Percentiles rank a stretch among this genome's conserved stretches.
Evolutionary conservation across 768 basidiomycete species (phyloP).

Genomic region (Naematelia encephala): DNA sequence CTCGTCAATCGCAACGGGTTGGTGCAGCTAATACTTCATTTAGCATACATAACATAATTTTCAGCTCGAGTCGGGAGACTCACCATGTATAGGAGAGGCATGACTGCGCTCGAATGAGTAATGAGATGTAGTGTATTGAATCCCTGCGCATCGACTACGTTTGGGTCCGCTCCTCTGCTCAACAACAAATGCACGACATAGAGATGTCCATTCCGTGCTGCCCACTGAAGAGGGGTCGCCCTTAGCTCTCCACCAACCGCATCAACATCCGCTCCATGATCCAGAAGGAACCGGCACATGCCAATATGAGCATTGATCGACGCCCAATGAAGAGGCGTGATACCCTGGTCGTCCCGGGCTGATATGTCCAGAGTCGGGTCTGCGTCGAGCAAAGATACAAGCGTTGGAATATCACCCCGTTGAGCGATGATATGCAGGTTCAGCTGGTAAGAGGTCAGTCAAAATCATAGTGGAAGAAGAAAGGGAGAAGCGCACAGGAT

Average conservation of each 20-base stretch:
- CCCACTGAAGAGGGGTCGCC: slow-evolving; percentile 97
- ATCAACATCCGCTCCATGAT: slow-evolving; percentile 92
- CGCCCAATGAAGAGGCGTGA: slow-evolving; percentile 96
- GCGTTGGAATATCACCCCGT: slow-evolving; percentile 58
- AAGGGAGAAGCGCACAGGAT: neutral
- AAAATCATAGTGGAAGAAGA: neutral
- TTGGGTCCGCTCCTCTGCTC: slow-evolving; percentile 85
- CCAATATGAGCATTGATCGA: slow-evolving; percentile 93
- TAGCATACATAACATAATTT: neutral
- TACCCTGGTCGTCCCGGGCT: slow-evolving; percentile 73
- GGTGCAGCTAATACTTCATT: slow-evolving; percentile 70
- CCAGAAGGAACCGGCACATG: slow-evolving; percentile 79
- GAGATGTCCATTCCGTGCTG: slow-evolving; percentile 89
- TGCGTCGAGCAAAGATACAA: slow-evolving; percentile 14
- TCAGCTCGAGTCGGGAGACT: slow-evolving; percentile 10
- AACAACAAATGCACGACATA: slow-evolving; percentile 92
- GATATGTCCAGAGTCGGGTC: slow-evolving; percentile 34
- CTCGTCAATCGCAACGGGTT: slow-evolving; percentile 87
- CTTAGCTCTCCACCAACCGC: slow-evolving; percentile 88
- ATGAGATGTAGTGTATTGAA: slow-evolving; percentile 95
- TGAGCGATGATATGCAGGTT: slow-evolving; percentile 81
- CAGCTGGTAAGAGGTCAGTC: neutral
- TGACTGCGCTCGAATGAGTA: slow-evolving; percentile 88
- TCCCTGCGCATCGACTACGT: slow-evolving; percentile 83
- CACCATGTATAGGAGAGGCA: slow-evolving; percentile 68